phyloP scores from a whole-genome alignment of 176 grass and related monocot genomes.

The Lolium rigidum region DNA sequence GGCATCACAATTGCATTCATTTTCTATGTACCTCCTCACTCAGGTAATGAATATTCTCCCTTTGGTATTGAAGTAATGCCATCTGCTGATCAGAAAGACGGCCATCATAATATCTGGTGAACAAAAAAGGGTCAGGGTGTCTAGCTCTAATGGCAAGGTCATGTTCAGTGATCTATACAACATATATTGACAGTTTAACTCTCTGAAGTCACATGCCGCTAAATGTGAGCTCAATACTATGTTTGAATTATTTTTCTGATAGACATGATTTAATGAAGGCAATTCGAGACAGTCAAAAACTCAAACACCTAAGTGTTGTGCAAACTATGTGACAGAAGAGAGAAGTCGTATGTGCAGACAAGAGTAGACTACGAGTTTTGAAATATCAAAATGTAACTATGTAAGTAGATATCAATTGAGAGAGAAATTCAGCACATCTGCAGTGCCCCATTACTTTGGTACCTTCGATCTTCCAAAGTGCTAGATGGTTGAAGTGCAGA shows the following conservation, averaged over 20 bases:
- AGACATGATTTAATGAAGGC: not conserved
- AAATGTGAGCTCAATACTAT: slow-evolving; percentile 19
- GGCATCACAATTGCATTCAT: slow-evolving; percentile 12
- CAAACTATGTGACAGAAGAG: not conserved
- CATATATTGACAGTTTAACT: not conserved
- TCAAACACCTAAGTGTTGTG: not conserved
- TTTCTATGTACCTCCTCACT: slow-evolving; percentile 83
- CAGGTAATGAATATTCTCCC: slow-evolving; percentile 98
- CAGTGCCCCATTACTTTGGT: slow-evolving; percentile 26
- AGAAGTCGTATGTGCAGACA: not conserved
- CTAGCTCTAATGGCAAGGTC: not conserved
- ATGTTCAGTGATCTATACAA: slow-evolving; percentile 6
- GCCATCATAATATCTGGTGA: slow-evolving; percentile 80
- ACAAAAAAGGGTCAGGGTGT: not conserved
- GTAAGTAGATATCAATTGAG: slow-evolving; percentile 16
- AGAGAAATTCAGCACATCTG: slow-evolving; percentile 3
- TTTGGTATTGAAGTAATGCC: slow-evolving; percentile 94
- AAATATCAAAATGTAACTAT: slow-evolving; percentile 31
- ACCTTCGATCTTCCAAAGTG: slow-evolving; percentile 82
- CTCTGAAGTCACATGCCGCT: slow-evolving; percentile 19
- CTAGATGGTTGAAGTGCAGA: slow-evolving; percentile 91
- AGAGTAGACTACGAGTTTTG: not conserved
- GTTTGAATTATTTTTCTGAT: slow-evolving; percentile 20
- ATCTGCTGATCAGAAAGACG: slow-evolving; percentile 97
- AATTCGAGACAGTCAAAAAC: slow-evolving; percentile 9